phyloP scores from a whole-genome alignment of 75 land plant genomes.

The Ceratopteris richardii region DNA sequence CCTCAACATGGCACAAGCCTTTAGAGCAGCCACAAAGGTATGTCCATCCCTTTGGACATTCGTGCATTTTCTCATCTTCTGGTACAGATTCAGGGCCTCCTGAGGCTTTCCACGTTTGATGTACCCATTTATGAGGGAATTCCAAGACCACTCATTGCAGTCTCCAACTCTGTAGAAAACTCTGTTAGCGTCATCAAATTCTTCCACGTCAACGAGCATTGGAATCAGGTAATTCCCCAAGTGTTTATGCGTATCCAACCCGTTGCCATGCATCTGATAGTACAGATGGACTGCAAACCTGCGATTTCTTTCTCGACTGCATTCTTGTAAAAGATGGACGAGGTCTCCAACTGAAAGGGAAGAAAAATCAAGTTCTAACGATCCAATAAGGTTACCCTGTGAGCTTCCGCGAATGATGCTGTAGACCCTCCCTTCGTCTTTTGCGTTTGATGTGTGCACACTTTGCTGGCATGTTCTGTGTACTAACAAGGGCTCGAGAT shows the following conservation, averaged over 20 bases:
- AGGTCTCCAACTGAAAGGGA: no score
- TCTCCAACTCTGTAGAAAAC: background rate
- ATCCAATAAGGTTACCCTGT: no score
- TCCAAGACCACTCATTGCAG: slow-evolving; percentile 5
- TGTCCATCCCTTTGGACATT: background rate
- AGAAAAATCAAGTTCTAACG: no score
- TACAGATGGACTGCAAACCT: background rate
- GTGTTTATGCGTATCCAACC: background rate
- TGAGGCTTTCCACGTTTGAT: background rate
- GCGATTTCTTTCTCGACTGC: no score
- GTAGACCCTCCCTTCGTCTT: no score
- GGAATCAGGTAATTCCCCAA: slow-evolving; percentile 2
- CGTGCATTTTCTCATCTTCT: slow-evolving; percentile 3
- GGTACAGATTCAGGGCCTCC: slow-evolving; percentile 6
- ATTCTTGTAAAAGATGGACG: no score
- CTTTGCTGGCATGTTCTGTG: no score
- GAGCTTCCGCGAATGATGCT: no score
- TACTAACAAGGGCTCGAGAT: no score
- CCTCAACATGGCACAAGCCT: slow-evolving; percentile 31
- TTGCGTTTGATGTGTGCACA: no score
- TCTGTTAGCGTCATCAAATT: background rate
- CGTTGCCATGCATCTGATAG: background rate
- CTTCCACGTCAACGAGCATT: background rate
- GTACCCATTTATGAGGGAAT: slow-evolving; percentile 1
- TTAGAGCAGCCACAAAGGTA: slow-evolving; percentile 39